These are phyloP conservation scores for Avena sativa DNA, from an alignment of 176 grass and related monocot genomes.

Conservation along the genomic window DNA sequence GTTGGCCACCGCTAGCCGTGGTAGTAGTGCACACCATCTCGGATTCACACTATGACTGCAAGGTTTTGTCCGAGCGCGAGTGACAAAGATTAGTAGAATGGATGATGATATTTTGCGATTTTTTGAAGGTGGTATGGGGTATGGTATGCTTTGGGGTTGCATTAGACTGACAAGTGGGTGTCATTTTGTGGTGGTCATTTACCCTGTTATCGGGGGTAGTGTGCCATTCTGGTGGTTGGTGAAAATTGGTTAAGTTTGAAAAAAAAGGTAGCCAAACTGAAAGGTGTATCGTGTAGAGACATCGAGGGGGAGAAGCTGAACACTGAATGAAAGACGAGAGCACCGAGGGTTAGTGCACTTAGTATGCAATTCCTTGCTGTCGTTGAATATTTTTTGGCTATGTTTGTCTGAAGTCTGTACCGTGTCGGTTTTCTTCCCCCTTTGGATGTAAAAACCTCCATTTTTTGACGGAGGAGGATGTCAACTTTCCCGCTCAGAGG, in stretches of 20 bases:
- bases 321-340: neutral
- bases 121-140: slow-evolving; percentile 41
- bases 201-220: slow-evolving; percentile 35
- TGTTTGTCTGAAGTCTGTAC: neutral
- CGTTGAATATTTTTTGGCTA: neutral
- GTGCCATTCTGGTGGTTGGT: slow-evolving; percentile 28
- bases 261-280: slow-evolving; percentile 7
- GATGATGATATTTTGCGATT: slow-evolving; percentile 34
- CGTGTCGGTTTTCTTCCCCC: neutral
- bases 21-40: neutral
- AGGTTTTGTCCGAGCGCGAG: slow-evolving; percentile 52
- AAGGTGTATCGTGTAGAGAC: slow-evolving; percentile 14
- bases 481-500: slow-evolving; percentile 42
- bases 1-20: slow-evolving; percentile 17
- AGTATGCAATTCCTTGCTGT: neutral
- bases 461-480: slow-evolving; percentile 55
- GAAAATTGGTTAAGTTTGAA: slow-evolving; percentile 16
- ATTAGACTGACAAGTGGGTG: slow-evolving; percentile 49
- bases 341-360: slow-evolving; percentile 21
- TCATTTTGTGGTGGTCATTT: slow-evolving; percentile 26
- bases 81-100: slow-evolving; percentile 21
- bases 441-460: slow-evolving; percentile 60
- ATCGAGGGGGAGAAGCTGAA: neutral
- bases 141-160: slow-evolving; percentile 30
- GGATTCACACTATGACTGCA: slow-evolving; percentile 47